Evolutionary conservation across 352 stramenopile genomes (phyloP).

Genomic region (Phytophthora uliginosa): DNA sequence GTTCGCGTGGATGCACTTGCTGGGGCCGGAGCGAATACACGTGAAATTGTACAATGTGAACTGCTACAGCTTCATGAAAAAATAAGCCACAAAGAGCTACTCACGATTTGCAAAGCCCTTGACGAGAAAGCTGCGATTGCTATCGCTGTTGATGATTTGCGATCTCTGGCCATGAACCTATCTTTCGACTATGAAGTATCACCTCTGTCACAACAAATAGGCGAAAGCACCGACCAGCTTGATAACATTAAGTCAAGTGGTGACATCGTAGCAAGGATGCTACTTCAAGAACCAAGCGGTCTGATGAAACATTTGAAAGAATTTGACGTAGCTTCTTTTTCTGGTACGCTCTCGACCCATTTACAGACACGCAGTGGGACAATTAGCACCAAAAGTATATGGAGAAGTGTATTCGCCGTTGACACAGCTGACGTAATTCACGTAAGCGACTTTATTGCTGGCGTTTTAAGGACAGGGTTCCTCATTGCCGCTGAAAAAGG

Average conservation of each 20-base stretch:
- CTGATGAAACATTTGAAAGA: constrained; percentile 41
- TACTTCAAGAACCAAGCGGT: constrained; percentile 26
- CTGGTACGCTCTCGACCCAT: constrained; percentile 37
- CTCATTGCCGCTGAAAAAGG: neutral
- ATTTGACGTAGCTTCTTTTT: constrained; percentile 47
- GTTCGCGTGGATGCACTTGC: constrained; percentile 30
- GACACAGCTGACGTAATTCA: constrained; percentile 42
- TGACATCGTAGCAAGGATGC: constrained; percentile 46
- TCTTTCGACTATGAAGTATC: constrained; percentile 47
- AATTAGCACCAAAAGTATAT: constrained; percentile 46
- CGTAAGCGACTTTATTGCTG: constrained; percentile 58
- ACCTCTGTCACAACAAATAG: neutral
- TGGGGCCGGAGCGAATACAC: constrained; percentile 3
- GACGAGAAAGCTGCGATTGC: constrained; percentile 36
- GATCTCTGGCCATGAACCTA: constrained; percentile 51
- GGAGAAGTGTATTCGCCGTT: constrained; percentile 55
- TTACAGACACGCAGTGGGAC: constrained; percentile 48
- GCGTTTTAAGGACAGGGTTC: constrained; percentile 51
- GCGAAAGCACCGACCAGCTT: constrained; percentile 2
- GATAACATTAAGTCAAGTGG: constrained; percentile 26
- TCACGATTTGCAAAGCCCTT: constrained; percentile 38
- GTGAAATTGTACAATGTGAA: constrained; percentile 46
- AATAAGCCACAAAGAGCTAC: constrained; percentile 37
- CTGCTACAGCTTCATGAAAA: constrained; percentile 63
- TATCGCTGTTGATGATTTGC: constrained; percentile 41